These are phyloP conservation scores for Tylopilus subfusipes DNA, from an alignment of 768 basidiomycete genomes.

Conservation along the genomic window DNA sequence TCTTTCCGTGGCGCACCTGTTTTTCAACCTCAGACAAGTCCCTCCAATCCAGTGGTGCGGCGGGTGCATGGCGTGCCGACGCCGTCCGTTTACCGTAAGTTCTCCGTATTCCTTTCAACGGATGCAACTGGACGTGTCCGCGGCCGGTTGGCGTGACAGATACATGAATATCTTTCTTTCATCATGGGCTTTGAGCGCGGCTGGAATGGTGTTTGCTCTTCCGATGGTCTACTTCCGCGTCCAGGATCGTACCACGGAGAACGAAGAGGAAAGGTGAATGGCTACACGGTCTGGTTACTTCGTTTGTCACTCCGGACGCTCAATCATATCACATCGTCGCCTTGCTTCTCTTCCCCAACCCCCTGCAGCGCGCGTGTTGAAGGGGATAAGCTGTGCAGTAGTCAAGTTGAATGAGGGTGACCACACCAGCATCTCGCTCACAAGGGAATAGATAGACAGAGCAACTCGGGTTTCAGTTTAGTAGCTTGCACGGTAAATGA, in stretches of 20 bases:
- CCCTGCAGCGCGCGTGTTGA: neutral
- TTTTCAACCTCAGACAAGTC: slow-evolving; percentile 53
- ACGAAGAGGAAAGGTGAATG: slow-evolving; percentile 53
- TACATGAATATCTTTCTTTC: slow-evolving; percentile 75
- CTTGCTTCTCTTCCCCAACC: neutral
- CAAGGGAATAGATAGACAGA: too few relatives aligned
- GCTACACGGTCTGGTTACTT: neutral
- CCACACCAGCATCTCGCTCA: too few relatives aligned
- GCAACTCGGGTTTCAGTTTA: too few relatives aligned
- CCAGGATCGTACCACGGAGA: slow-evolving; percentile 46
- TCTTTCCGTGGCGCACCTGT: neutral
- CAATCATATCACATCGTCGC: neutral
- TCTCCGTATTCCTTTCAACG: neutral
- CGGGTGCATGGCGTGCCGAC: slow-evolving; percentile 71
- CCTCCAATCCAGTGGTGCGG: slow-evolving; percentile 70
- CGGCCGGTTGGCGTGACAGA: slow-evolving; percentile 12
- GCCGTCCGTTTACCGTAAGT: slow-evolving; percentile 59
- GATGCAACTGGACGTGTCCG: neutral
- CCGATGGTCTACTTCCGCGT: slow-evolving; percentile 76
- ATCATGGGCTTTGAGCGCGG: slow-evolving; percentile 66
- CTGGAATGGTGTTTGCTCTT: slow-evolving; percentile 60
- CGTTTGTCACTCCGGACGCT: neutral
- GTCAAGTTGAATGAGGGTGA: too few relatives aligned
- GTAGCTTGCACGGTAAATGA: too few relatives aligned
- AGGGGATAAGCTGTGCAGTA: neutral